phyloP scores from a whole-genome alignment of 2,329 filamentous ascomycete species.

The Thelonectria rubi region DNA sequence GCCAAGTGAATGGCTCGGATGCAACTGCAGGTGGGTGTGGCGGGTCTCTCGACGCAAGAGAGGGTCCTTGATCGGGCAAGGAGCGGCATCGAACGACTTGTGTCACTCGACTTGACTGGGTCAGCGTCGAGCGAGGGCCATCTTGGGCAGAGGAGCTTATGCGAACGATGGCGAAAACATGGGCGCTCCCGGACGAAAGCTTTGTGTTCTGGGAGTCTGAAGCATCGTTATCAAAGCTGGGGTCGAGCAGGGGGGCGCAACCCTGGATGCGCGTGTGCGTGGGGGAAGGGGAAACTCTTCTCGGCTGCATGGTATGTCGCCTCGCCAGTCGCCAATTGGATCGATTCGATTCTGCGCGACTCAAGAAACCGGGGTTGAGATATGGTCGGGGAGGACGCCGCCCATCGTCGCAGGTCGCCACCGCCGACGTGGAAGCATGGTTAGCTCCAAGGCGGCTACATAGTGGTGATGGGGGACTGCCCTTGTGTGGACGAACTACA shows the following conservation, averaged over 20 bases:
- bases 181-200: constrained; percentile 15
- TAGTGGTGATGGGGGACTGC: background rate
- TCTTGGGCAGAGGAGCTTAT: background rate
- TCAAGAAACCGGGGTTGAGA: constrained; percentile 10
- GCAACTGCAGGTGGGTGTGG: constrained; percentile 30
- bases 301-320: constrained; percentile 6
- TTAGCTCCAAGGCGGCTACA: constrained; percentile 3
- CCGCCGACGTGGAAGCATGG: constrained; percentile 16
- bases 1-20: constrained; percentile 31
- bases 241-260: constrained; percentile 21
- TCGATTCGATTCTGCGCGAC: background rate
- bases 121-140: background rate
- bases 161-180: background rate
- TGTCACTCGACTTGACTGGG: background rate
- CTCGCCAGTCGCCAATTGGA: constrained; percentile 18
- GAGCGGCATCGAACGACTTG: constrained; percentile 24
- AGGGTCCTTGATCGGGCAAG: constrained; percentile 23
- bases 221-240: constrained; percentile 33
- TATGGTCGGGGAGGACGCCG: constrained; percentile 18
- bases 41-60: constrained; percentile 30
- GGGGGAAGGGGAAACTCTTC: constrained; percentile 29
- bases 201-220: constrained; percentile 9
- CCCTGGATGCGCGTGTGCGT: constrained; percentile 25
- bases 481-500: constrained; percentile 4
- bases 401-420: constrained; percentile 22